A percentile compares a stretch with the other conserved stretches of the same genome.
phyloP scores from a whole-genome alignment of 2,329 filamentous ascomycete species.

The Plenodomus biglobosus region DNA sequence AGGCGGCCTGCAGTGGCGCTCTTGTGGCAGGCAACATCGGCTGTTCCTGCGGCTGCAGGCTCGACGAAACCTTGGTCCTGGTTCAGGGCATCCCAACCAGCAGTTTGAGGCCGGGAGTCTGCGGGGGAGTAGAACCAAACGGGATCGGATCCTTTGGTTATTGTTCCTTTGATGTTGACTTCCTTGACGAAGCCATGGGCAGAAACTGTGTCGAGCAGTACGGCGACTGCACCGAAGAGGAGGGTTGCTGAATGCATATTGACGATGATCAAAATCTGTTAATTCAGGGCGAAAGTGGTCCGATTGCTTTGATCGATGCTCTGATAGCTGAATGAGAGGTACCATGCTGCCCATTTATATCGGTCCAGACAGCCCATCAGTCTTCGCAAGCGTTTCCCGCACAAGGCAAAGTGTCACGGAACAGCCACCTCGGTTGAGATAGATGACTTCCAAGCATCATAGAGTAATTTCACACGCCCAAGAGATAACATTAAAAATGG shows the following conservation, averaged over 20 bases:
- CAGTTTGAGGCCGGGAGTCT: slow-evolving; percentile 27
- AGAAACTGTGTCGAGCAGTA: slow-evolving; percentile 23
- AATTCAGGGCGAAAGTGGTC: not conserved
- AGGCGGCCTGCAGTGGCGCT: slow-evolving; percentile 36
- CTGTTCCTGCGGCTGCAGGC: slow-evolving; percentile 26
- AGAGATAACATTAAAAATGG: not conserved
- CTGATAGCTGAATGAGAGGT: not conserved
- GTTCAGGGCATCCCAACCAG: slow-evolving; percentile 42
- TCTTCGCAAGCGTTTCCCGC: not conserved
- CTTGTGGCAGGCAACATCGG: slow-evolving; percentile 46
- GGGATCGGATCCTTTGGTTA: slow-evolving; percentile 35
- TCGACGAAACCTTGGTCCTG: slow-evolving; percentile 44
- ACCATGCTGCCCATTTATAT: not conserved
- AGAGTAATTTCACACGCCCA: not conserved
- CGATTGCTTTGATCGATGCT: not conserved
- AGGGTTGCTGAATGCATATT: slow-evolving; percentile 24
- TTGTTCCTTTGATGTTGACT: slow-evolving; percentile 26
- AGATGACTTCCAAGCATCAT: not conserved
- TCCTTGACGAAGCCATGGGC: slow-evolving; percentile 38
- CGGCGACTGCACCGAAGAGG: slow-evolving; percentile 20
- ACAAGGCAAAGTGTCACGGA: not conserved
- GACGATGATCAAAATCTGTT: not conserved
- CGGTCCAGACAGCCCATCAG: not conserved
- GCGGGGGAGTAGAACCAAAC: slow-evolving; percentile 36
- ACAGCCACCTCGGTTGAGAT: not conserved